Conservation (phyloP, 2,329 filamentous ascomycete genomes). For the Akanthomyces dipterigenus region DNA sequence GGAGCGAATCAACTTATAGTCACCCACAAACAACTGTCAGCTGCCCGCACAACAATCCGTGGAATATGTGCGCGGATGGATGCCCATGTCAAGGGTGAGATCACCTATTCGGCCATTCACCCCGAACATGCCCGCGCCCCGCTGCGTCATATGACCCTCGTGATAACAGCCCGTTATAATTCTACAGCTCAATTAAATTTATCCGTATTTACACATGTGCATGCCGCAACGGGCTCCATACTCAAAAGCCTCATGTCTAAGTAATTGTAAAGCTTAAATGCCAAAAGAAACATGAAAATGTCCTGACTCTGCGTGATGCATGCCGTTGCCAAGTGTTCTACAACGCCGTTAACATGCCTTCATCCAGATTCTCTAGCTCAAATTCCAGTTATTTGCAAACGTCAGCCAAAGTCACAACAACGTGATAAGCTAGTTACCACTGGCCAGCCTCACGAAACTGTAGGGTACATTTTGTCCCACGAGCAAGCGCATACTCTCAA, state of each 20-base stretch:
- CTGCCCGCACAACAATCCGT: neutral
- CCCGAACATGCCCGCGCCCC: neutral
- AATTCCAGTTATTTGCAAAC: too few relatives aligned
- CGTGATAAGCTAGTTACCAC: conserved; percentile 43
- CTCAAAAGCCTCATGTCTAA: too few relatives aligned
- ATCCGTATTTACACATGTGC: neutral
- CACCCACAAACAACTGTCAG: neutral
- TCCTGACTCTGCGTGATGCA: neutral
- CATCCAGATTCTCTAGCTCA: neutral
- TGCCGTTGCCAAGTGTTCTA: neutral
- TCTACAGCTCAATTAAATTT: neutral
- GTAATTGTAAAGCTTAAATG: neutral
- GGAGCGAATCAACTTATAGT: neutral
- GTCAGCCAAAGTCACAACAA: neutral
- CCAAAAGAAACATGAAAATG: neutral
- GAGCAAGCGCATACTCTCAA: conserved; percentile 69
- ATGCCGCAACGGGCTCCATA: neutral
- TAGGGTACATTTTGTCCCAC: conserved; percentile 84
- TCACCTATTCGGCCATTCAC: neutral
- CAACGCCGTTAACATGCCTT: neutral
- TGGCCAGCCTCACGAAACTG: conserved; percentile 74
- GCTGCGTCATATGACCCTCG: neutral
- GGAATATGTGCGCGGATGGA: neutral
- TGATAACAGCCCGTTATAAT: neutral
- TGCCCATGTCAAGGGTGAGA: neutral